These are phyloP conservation scores for Silene coronaria DNA, from an alignment of 179 eudicot species.

Conservation along the genomic window DNA sequence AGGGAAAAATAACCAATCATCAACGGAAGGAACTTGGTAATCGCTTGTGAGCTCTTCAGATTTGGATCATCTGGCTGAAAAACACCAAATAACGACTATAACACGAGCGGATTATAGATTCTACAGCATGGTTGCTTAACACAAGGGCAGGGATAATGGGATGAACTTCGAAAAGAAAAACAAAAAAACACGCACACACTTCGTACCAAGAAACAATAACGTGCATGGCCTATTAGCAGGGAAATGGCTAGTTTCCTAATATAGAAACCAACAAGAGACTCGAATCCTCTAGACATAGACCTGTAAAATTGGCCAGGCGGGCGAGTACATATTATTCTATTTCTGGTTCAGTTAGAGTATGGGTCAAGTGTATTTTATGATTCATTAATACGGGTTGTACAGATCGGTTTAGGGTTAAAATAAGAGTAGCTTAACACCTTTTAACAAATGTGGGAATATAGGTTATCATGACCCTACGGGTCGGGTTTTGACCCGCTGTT, in stretches of 20 bases:
- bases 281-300: neutral
- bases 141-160: neutral
- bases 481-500: too few relatives aligned
- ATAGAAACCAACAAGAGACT: constrained; percentile 6
- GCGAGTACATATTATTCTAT: too few relatives aligned
- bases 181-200: neutral
- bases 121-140: neutral
- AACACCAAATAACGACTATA: neutral
- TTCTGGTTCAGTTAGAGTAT: too few relatives aligned
- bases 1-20: constrained; percentile 92
- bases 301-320: too few relatives aligned
- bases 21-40: constrained; percentile 65
- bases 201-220: neutral
- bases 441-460: too few relatives aligned
- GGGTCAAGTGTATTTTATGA: too few relatives aligned
- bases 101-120: too few relatives aligned
- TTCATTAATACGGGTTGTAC: too few relatives aligned
- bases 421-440: too few relatives aligned
- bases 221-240: neutral
- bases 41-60: constrained; percentile 50
- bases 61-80: constrained; percentile 58
- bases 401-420: too few relatives aligned
- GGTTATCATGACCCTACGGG: too few relatives aligned
- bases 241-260: neutral
- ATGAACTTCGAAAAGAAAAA: neutral